phyloP scores from a whole-genome alignment of 2,329 filamentous ascomycete genomes.

The Talaromyces sp. region DNA sequence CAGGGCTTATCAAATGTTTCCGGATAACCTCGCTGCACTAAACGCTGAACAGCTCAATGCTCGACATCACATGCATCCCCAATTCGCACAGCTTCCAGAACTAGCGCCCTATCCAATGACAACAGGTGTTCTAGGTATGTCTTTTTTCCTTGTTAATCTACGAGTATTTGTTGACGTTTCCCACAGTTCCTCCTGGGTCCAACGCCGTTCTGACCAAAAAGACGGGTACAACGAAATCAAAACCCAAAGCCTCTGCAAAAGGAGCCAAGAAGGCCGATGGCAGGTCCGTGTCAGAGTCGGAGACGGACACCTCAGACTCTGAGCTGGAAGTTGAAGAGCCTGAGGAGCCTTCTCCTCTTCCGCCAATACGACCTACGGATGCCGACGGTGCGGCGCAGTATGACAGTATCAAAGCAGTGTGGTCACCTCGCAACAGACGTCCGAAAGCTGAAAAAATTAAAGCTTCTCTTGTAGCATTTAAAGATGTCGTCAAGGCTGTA shows the following conservation, averaged over 20 bases:
- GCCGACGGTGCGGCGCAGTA: slow-evolving; percentile 51
- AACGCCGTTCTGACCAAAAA: slow-evolving; percentile 16
- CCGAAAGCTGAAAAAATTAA: slow-evolving; percentile 50
- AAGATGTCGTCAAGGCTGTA: slow-evolving; percentile 55
- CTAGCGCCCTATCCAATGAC: slow-evolving; percentile 8
- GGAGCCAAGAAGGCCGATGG: slow-evolving; percentile 19
- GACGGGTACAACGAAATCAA: slow-evolving; percentile 18
- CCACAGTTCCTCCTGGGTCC: slow-evolving; percentile 3
- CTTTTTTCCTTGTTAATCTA: not conserved
- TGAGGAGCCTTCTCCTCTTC: slow-evolving; percentile 52
- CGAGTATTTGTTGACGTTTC: not conserved
- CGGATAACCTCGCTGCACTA: slow-evolving; percentile 4
- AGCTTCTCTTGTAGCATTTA: slow-evolving; percentile 51
- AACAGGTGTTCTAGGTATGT: slow-evolving; percentile 7
- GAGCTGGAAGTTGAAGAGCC: slow-evolving; percentile 48
- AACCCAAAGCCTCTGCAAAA: slow-evolving; percentile 14
- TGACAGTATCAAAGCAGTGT: slow-evolving; percentile 57
- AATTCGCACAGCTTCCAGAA: slow-evolving; percentile 5
- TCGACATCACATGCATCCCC: slow-evolving; percentile 4
- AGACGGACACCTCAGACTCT: slow-evolving; percentile 48
- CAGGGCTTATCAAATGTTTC: slow-evolving; percentile 11
- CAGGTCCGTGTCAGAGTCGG: slow-evolving; percentile 38
- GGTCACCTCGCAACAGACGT: slow-evolving; percentile 51
- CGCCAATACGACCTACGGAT: slow-evolving; percentile 47
- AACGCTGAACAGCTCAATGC: slow-evolving; percentile 12